Evolutionary conservation across 2,329 filamentous ascomycete species (phyloP), one percentile per base, ranked within the genome.

Genomic region (Hirsutella rhossiliensis): DNA sequence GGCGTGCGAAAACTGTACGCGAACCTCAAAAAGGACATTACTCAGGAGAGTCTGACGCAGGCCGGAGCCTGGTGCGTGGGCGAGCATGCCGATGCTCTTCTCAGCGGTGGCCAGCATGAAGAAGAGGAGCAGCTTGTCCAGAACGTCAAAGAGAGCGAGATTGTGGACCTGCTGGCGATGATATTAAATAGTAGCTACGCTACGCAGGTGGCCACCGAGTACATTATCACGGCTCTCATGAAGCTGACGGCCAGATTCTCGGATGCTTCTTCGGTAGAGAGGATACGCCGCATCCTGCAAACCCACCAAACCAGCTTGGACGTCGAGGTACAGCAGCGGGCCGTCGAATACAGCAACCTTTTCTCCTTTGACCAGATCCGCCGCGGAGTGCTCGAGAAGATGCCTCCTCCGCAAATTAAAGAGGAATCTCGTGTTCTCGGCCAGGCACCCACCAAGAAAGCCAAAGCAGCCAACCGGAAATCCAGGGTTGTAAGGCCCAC

Each of bases 11-110:
- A 97, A 63, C 72, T 98, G 7, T 98, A 96, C 61, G 73, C 81
- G 18, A 85, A 84, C 48, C 69, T 98, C 44, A 95, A 92, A 62
- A 92, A 94, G 52, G 92, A 98, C 55, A 96, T 98, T 54, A 96
- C 90, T 2, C 92, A 98, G 61, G 94, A 98, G 64, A 94, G 88
- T 50, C 68, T 98, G 50, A 96, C 88, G 9, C 76, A 97, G 49
- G 88, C 90, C 41, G 92, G 87, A 32, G 84, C 92, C 7, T 98
- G 92, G 92, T 94, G 92, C 43, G 95, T 98, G 61, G 92, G 94
- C 58, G 92, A 98, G 66, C 98, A 89, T 58, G 90, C 87, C 12
- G 92, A 98, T 62, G 78, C 84, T 18, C 72, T 98, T n/a, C 72
- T 98, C 31, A 78, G 78, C 47, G 89, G 89, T 31, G 89, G 89